These are phyloP conservation scores for Phytophthora melonis DNA, from an alignment of 352 stramenopile genomes.

Conservation along the genomic window DNA sequence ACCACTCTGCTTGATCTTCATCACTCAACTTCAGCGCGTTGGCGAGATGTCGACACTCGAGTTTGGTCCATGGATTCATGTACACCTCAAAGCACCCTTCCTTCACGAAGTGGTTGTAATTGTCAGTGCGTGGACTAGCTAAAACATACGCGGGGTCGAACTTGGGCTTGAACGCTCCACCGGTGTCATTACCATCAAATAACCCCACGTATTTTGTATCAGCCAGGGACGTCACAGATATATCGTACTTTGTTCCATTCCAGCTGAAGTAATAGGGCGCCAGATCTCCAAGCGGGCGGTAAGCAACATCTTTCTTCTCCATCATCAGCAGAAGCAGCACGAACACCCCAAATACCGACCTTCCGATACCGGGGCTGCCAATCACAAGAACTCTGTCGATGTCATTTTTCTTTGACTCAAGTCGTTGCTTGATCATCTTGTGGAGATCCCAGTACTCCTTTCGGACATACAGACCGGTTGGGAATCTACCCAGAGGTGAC, in stretches of 20 bases:
- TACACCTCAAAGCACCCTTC: conserved; percentile 31
- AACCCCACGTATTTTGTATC: conserved; percentile 18
- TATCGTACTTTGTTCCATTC: conserved; percentile 5
- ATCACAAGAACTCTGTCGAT: conserved; percentile 16
- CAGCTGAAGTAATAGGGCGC: conserved; percentile 15
- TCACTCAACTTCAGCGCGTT: no score
- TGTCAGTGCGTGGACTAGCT: conserved; percentile 27
- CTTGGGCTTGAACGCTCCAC: background rate
- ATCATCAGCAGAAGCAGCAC: conserved; percentile 31
- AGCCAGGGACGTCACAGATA: background rate
- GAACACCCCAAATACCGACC: conserved; percentile 34
- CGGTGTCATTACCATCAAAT: conserved; percentile 21
- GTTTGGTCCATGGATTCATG: conserved; percentile 45
- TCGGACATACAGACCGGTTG: conserved; percentile 25
- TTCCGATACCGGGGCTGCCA: conserved; percentile 32
- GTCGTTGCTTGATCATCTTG: conserved; percentile 5
- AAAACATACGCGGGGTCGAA: conserved; percentile 26
- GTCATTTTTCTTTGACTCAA: background rate
- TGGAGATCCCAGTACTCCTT: conserved; percentile 35
- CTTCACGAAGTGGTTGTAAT: conserved; percentile 42
- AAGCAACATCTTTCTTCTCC: conserved; percentile 37
- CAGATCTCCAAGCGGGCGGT: conserved; percentile 2
- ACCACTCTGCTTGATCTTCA: no score
- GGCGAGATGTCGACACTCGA: conserved; percentile 28
- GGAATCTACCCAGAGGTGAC: background rate